Evolutionary conservation across 2,329 filamentous ascomycete genomes (phyloP).

Genomic region (Aspergillus floridensis): DNA sequence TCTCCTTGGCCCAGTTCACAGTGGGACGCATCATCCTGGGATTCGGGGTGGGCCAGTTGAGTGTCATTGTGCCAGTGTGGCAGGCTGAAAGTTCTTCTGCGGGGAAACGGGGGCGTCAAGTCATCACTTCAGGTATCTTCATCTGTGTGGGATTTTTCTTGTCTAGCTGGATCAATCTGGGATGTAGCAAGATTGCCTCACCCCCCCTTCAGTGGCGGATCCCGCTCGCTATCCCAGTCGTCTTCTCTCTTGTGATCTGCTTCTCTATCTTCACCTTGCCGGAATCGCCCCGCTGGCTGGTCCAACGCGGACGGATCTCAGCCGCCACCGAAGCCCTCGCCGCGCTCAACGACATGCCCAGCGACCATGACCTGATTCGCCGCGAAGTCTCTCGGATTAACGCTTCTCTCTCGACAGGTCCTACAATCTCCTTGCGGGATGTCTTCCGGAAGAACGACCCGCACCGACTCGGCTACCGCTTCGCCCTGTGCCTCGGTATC

Average conservation of each 20-base stretch:
- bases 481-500: neutral
- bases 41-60: conserved; percentile 43
- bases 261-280: conserved; percentile 49
- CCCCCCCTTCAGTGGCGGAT: conserved; percentile 32
- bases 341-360: conserved; percentile 11
- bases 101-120: conserved; percentile 17
- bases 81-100: conserved; percentile 26
- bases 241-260: conserved; percentile 28
- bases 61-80: conserved; percentile 46
- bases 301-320: conserved; percentile 15
- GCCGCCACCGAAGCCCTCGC: conserved; percentile 17
- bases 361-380: conserved; percentile 11
- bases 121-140: conserved; percentile 37
- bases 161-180: conserved; percentile 46
- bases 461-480: conserved; percentile 5
- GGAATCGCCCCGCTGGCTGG: conserved; percentile 44
- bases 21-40: conserved; percentile 48
- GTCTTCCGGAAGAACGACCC: conserved; percentile 9
- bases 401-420: conserved; percentile 16
- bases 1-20: conserved; percentile 45
- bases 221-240: conserved; percentile 33
- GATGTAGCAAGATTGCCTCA: conserved; percentile 28
- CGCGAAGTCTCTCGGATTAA: conserved; percentile 20
- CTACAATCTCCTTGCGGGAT: conserved; percentile 14
- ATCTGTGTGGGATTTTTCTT: conserved; percentile 43